phyloP scores from a whole-genome alignment of 768 basidiomycete genomes.

The Hypholoma fasciculare region DNA sequence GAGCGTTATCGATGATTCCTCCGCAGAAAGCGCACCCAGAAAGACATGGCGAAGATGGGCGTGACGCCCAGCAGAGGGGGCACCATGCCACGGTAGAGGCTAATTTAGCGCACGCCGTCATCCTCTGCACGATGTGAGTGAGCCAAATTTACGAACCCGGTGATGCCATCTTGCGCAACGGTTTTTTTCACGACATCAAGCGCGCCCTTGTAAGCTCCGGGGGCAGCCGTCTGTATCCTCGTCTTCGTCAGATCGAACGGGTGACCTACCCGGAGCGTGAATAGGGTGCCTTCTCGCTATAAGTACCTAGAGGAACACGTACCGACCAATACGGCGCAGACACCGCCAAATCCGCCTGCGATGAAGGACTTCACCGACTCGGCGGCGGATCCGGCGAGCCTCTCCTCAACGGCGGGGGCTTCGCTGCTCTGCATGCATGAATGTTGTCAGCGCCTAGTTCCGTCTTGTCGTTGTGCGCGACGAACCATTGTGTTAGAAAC shows the following conservation, averaged over 20 bases:
- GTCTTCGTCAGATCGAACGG: slow-evolving; percentile 98
- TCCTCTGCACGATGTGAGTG: slow-evolving; percentile 3
- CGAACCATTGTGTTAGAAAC: not conserved
- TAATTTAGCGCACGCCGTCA: slow-evolving; percentile 25
- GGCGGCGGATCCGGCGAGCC: slow-evolving; percentile 35
- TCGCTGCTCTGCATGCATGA: slow-evolving; percentile 31
- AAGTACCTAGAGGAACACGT: slow-evolving; percentile 23
- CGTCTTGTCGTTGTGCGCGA: not conserved
- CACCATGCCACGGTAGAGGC: slow-evolving; percentile 90
- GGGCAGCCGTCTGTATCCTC: slow-evolving; percentile 89
- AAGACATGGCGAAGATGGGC: slow-evolving; percentile 96
- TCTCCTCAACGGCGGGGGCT: slow-evolving; percentile 34
- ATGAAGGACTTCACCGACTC: slow-evolving; percentile 81
- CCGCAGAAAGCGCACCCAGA: slow-evolving; percentile 70
- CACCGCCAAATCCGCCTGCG: slow-evolving; percentile 91
- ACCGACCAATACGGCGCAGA: slow-evolving; percentile 89
- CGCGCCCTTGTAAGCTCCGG: slow-evolving; percentile 88
- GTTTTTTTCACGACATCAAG: slow-evolving; percentile 93
- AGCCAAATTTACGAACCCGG: slow-evolving; percentile 57
- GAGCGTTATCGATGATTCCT: not conserved
- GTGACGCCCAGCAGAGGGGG: slow-evolving; percentile 94
- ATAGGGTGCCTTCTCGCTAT: slow-evolving; percentile 1
- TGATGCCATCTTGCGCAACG: slow-evolving; percentile 85
- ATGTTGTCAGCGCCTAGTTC: not conserved
- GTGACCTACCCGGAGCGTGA: slow-evolving; percentile 59